Conservation (phyloP, 768 basidiomycete species). For the Leucocoprinus sp. region DNA sequence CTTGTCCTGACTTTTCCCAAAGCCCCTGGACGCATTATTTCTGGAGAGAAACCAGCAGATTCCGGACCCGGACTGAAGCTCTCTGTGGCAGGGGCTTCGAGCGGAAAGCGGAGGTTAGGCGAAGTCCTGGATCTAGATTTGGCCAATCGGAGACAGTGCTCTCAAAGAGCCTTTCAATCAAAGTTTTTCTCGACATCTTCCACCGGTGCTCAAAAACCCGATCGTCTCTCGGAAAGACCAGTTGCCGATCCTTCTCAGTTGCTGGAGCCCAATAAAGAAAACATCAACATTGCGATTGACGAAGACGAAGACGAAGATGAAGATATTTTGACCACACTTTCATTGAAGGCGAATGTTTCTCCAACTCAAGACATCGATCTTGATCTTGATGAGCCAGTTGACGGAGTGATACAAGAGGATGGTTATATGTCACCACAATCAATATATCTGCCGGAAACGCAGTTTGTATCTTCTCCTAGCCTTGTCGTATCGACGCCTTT, state of each 20-base stretch:
- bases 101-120: constrained; percentile 68
- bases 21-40: constrained; percentile 37
- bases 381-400: constrained; percentile 32
- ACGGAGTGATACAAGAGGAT: constrained; percentile 63
- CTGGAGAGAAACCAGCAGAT: constrained; percentile 14
- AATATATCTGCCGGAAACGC: constrained; percentile 46
- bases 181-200: constrained; percentile 26
- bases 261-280: constrained; percentile 34
- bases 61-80: constrained; percentile 11
- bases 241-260: constrained; percentile 28
- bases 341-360: constrained; percentile 19
- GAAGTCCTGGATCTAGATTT: constrained; percentile 65
- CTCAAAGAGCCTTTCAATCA: constrained; percentile 22
- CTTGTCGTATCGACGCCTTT: constrained; percentile 19
- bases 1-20: background rate
- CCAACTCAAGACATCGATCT: constrained; percentile 26
- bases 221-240: constrained; percentile 13
- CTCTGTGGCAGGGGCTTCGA: constrained; percentile 41
- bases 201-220: constrained; percentile 14
- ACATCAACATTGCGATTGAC: constrained; percentile 24
- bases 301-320: constrained; percentile 17
- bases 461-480: constrained; percentile 62
- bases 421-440: constrained; percentile 73
- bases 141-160: constrained; percentile 36
- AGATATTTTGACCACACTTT: constrained; percentile 13